Evolutionary conservation across 2,329 filamentous ascomycete genomes (phyloP), one percentile per base, ranked within the genome.

Genomic region (Biscogniauxia mediterranea): DNA sequence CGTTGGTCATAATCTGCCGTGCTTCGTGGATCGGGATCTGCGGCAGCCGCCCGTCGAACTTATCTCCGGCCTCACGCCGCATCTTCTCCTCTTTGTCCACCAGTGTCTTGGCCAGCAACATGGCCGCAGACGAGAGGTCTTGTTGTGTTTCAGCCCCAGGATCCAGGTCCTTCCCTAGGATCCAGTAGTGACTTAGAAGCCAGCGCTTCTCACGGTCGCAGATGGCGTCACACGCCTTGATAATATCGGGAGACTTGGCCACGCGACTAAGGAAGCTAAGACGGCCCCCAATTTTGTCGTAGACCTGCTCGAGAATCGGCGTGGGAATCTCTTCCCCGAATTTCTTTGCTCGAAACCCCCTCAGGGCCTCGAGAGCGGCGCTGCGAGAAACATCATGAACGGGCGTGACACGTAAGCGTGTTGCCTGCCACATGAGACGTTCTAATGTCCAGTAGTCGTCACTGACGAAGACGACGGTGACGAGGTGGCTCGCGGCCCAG

Each of bases 161-260:
- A 68, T 89, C 86, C 83, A 91, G 90, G 64, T 89, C 87, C 56
- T 78, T 78, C 11, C 89, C 89, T 3, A 92, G 81, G 61, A 91
- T 89, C 82, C 88, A 90, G 77, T 89, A 91, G 72, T 89, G 87
- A 75, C 90, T 91, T 8, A 91, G 78, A 66, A 92, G 89, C 88
- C 89, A 92, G n/a, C 83, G 87, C 77, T 89, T 90, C 73, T 92
- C 89, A 54, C 81, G 83, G 4, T 86, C 79, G 71, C 85, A 85
- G 70, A 92, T 91, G 60, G 79, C 74, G 17, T 85, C 74, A 69
- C 81, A 82, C 11, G 79, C 80, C 21, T 74, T 68, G 5, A 84
- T 66, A 82, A 85, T 85, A 66, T 85, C 75, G 5, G 73, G 70
- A 0, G 78, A 77, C 64, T 83, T 82, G 20, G 83, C 83, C 1